These are phyloP conservation scores for Mucor plumbeus DNA, from an alignment of 371 early-diverging fungal genomes.

Conservation along the genomic window DNA sequence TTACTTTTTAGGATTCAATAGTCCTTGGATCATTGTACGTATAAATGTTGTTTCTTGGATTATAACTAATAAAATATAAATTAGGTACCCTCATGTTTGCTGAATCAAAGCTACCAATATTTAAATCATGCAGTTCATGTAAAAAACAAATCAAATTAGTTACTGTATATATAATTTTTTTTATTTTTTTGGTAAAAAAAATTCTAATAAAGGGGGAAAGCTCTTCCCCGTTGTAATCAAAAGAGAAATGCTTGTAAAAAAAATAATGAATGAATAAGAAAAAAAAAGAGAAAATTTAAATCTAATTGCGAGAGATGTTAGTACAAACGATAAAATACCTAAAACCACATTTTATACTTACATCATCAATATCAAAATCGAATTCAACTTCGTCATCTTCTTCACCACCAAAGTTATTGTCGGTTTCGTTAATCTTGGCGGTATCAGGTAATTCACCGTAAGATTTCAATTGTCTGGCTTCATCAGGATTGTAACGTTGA, in stretches of 20 bases:
- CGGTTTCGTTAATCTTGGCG: slow-evolving; percentile 82
- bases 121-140: not conserved
- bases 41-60: not conserved
- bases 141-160: slow-evolving; percentile 9
- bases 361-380: slow-evolving; percentile 93
- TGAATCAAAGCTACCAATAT: slow-evolving; percentile 14
- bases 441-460: slow-evolving; percentile 98
- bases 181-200: slow-evolving; percentile 10
- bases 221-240: not conserved
- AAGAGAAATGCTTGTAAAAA: slow-evolving; percentile 5
- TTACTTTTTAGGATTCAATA: slow-evolving; percentile 50
- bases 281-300: slow-evolving; percentile 17
- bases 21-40: slow-evolving; percentile 51
- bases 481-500: slow-evolving; percentile 97
- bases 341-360: slow-evolving; percentile 35
- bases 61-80: not conserved
- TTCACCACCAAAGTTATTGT: slow-evolving; percentile 67
- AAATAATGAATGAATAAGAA: not conserved
- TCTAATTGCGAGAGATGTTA: not conserved
- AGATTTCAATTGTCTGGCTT: slow-evolving; percentile 95
- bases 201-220: slow-evolving; percentile 6
- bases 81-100: slow-evolving; percentile 19
- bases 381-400: slow-evolving; percentile 86
- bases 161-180: slow-evolving; percentile 9
- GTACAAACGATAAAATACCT: not conserved